Percentiles rank a stretch among this genome's conserved stretches.
phyloP scores from a whole-genome alignment of 257 asterid species.

The Cynanchum wilfordii region DNA sequence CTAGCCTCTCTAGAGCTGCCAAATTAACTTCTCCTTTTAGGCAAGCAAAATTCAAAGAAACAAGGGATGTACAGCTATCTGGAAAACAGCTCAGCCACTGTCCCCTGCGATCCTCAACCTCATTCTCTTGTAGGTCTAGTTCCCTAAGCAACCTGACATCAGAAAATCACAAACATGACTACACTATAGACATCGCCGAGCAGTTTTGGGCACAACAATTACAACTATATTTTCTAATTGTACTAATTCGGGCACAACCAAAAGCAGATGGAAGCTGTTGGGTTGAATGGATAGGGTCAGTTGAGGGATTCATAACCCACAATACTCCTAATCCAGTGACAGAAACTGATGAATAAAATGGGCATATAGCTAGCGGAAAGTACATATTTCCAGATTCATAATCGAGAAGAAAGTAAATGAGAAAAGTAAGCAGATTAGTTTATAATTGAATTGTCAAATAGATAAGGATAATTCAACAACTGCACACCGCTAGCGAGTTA shows the following conservation, averaged over 20 bases:
- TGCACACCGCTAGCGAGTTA: not conserved
- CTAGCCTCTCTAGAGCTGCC: slow-evolving; percentile 67
- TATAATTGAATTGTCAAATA: not conserved
- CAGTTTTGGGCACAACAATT: not conserved
- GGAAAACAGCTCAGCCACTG: slow-evolving; percentile 89
- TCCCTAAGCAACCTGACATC: slow-evolving; percentile 59
- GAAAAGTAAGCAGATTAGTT: not conserved
- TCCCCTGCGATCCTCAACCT: slow-evolving; percentile 72
- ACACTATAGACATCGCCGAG: not conserved
- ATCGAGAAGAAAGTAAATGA: not conserved
- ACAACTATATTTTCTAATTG: not conserved
- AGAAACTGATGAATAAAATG: not conserved
- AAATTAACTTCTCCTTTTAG: slow-evolving; percentile 73
- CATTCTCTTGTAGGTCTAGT: slow-evolving; percentile 78
- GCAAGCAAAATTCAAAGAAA: slow-evolving; percentile 74
- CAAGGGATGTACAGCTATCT: slow-evolving; percentile 62
- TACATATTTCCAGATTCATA: not conserved
- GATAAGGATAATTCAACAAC: not conserved
- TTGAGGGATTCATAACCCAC: not conserved
- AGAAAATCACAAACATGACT: slow-evolving; percentile 1
- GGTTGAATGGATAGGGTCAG: not conserved
- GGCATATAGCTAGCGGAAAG: not conserved
- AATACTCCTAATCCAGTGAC: not conserved
- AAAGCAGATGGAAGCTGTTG: not conserved
- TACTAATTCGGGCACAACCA: not conserved